A percentile compares a stretch with the other conserved stretches of the same genome.
Evolutionary conservation across 768 basidiomycete genomes (phyloP).

Genomic region (Lactarius akahatsu): DNA sequence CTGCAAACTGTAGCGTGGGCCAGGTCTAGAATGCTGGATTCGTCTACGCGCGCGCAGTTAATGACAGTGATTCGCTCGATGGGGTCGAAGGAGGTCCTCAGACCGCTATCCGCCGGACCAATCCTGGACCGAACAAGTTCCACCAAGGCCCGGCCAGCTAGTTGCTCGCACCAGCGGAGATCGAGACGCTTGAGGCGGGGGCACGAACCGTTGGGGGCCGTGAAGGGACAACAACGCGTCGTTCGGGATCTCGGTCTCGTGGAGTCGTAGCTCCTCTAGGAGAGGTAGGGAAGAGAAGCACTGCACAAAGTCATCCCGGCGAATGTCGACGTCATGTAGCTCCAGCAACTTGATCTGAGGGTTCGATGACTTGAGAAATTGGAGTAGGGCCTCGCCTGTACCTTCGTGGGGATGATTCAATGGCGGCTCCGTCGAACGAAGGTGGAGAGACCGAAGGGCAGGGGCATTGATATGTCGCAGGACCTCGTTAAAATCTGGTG

Average conservation of each 20-base stretch:
- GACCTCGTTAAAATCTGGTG: slow-evolving; percentile 36
- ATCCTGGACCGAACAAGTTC: slow-evolving; percentile 47
- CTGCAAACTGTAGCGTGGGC: slow-evolving; percentile 49
- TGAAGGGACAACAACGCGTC: slow-evolving; percentile 41
- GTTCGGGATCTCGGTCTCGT: slow-evolving; percentile 58
- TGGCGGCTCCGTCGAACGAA: slow-evolving; percentile 42
- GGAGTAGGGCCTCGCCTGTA: slow-evolving; percentile 35
- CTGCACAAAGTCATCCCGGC: slow-evolving; percentile 39
- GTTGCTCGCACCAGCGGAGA: slow-evolving; percentile 58
- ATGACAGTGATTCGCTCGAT: slow-evolving; percentile 52
- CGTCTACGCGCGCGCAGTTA: slow-evolving; percentile 56
- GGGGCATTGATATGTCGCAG: slow-evolving; percentile 39
- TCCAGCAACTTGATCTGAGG: slow-evolving; percentile 43
- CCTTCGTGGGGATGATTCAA: slow-evolving; percentile 37
- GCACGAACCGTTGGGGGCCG: slow-evolving; percentile 44
- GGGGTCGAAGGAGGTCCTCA: slow-evolving; percentile 28
- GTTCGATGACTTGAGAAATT: slow-evolving; percentile 36
- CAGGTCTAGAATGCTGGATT: slow-evolving; percentile 52
- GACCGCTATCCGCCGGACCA: slow-evolving; percentile 5
- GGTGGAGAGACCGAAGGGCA: slow-evolving; percentile 39
- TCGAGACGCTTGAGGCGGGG: slow-evolving; percentile 50
- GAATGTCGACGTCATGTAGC: slow-evolving; percentile 49
- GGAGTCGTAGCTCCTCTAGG: slow-evolving; percentile 51
- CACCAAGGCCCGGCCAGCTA: slow-evolving; percentile 52
- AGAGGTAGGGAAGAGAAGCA: slow-evolving; percentile 40